Base-by-base conservation (phyloP, 768 basidiomycete genomes). In the Lactarius tabidus region DNA sequence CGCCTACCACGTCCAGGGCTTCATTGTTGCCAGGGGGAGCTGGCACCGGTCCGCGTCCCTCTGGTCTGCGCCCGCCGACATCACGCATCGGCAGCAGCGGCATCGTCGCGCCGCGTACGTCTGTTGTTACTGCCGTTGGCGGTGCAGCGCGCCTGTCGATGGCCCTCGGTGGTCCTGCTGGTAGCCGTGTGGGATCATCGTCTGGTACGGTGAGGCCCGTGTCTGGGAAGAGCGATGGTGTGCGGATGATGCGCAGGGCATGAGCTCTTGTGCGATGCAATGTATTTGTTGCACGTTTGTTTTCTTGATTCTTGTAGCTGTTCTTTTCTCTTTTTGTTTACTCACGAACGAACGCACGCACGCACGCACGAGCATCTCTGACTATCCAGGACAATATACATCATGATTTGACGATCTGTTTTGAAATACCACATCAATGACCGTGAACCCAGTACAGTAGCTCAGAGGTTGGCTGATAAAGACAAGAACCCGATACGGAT, bases 331-430 rank as follows among this genome's bases (percentile, higher is more conserved):
- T 26, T 31, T 33, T n/a, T 29, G 29, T 28, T 57, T 57, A 66
- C 65, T 65, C 60, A 66, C 60, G 65, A 57, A 65, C 20, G 54
- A 33, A 65, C 36, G 59, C 33, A 52, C 33, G 31, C 63, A 53
- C 62, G 31, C 54, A 60, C 41, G 31, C 63, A 53, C 62, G 23
- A 43, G 51, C 41, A 51, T 26, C 12, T 62, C 54, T 65, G 64
- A 61, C 15, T 60, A 62, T 31, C 39, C n/a, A 55, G 55, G 45
- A 43, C 56, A 48, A 14, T 28, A 12, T 33, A 20, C 20, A 7
- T 1, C 29, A 55, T 55, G 54, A 55, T 33, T 33, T 55, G 31
- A 55, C 18, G 29, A n/a, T n/a, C 28, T 55, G 9, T 48, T n/a
- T 55, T 33, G 51, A 26, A 52, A 23, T 4, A 39, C 39, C 39